These are phyloP conservation scores for Ogataea populi-albae DNA, from an alignment of 805 yeast genomes.

Conservation along the genomic window DNA sequence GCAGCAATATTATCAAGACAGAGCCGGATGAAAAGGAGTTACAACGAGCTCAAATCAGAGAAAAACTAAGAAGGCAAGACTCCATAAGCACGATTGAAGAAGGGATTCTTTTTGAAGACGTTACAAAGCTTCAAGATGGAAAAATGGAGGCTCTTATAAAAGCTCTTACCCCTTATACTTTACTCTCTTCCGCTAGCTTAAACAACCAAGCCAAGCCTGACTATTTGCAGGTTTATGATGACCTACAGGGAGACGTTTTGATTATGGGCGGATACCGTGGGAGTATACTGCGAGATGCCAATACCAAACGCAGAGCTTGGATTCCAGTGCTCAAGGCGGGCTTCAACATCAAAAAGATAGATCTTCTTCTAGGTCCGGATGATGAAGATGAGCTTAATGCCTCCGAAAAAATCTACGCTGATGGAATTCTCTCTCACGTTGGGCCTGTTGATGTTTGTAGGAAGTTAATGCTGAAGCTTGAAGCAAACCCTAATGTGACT, in stretches of 20 bases:
- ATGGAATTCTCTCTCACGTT: slow-evolving; percentile 73
- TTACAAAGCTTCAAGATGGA: slow-evolving; percentile 61
- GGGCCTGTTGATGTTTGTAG: slow-evolving; percentile 85
- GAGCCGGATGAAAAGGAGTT: slow-evolving; percentile 25
- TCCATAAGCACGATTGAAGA: slow-evolving; percentile 64
- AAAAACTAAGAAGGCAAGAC: slow-evolving; percentile 50
- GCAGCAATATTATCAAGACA: slow-evolving; percentile 3
- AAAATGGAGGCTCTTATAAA: slow-evolving; percentile 68
- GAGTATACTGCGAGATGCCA: slow-evolving; percentile 62
- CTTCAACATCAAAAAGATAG: slow-evolving; percentile 64
- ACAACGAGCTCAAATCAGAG: slow-evolving; percentile 34
- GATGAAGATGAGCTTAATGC: slow-evolving; percentile 66
- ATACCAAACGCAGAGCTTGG: slow-evolving; percentile 72
- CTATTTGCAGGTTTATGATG: slow-evolving; percentile 49
- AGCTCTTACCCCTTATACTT: slow-evolving; percentile 40
- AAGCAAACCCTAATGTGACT: slow-evolving; percentile 52
- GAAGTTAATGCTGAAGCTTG: slow-evolving; percentile 53
- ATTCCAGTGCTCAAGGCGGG: slow-evolving; percentile 81
- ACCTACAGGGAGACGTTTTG: slow-evolving; percentile 73
- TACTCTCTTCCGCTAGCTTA: neutral
- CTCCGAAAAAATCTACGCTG: slow-evolving; percentile 55
- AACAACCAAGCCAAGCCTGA: slow-evolving; percentile 28
- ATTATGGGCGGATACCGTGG: slow-evolving; percentile 91
- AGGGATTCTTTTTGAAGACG: slow-evolving; percentile 49
- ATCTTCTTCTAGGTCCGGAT: slow-evolving; percentile 68